These are phyloP conservation scores for Stachybotrys chlorohalonatus DNA, from an alignment of 2,329 filamentous ascomycete species.

Conservation along the genomic window DNA sequence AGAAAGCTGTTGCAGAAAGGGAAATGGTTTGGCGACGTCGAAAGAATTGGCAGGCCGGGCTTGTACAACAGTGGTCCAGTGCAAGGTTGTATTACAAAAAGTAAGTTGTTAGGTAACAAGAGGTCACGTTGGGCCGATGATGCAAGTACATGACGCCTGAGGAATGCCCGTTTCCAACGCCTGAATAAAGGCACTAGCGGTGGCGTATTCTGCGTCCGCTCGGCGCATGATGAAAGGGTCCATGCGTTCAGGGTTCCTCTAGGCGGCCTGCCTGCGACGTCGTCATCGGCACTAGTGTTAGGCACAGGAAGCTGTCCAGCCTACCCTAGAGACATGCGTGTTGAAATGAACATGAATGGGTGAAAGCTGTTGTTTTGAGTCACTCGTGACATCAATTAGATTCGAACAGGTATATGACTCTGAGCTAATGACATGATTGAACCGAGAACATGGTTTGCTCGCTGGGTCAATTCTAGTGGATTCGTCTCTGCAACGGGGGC, in stretches of 20 bases:
- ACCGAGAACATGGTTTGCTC: no score
- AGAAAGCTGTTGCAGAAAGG: no score
- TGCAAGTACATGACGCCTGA: not conserved
- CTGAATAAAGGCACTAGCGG: not conserved
- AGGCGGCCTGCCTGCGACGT: not conserved
- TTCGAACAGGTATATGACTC: no score
- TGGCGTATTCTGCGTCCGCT: not conserved
- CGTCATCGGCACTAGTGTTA: no score
- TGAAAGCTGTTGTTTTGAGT: no score
- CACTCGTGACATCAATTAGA: no score
- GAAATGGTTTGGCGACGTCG: not conserved
- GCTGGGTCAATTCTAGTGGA: no score
- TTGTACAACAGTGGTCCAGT: not conserved
- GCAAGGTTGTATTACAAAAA: not conserved
- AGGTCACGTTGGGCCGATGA: not conserved
- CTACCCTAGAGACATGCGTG: no score
- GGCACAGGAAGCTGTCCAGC: no score
- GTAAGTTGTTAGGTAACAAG: not conserved
- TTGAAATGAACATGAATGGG: no score
- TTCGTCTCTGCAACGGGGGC: no score
- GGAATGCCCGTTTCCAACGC: not conserved
- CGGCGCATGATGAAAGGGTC: not conserved
- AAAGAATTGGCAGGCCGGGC: not conserved
- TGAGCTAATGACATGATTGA: no score
- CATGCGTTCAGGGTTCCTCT: not conserved